These are phyloP conservation scores for Fusarium sp. DNA, from an alignment of 2,329 filamentous ascomycete genomes.

Conservation along the genomic window DNA sequence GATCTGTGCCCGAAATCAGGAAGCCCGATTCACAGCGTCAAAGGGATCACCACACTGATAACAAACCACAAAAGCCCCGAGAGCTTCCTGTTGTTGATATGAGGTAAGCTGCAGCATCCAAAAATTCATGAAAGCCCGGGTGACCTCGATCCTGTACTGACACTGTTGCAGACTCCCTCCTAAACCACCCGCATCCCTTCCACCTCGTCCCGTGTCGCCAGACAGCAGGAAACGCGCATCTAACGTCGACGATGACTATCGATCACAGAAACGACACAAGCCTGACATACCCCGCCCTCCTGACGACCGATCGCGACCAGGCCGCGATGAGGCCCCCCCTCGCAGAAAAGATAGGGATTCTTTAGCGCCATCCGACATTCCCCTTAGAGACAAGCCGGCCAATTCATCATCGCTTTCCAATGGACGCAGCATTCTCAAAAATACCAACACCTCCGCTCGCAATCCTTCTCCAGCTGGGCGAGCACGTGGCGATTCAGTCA, in stretches of 20 bases:
- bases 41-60: constrained; percentile 44
- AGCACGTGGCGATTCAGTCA: constrained; percentile 54
- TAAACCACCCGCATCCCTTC: constrained; percentile 51
- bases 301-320: constrained; percentile 48
- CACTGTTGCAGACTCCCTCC: constrained; percentile 47
- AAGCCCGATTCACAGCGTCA: constrained; percentile 41
- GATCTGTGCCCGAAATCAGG: constrained; percentile 33
- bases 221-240: constrained; percentile 60
- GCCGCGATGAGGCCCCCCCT: constrained; percentile 50
- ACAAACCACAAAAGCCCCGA: constrained; percentile 47
- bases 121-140: neutral
- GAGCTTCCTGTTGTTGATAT: constrained; percentile 46
- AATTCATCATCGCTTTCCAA: constrained; percentile 50
- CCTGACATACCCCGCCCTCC: constrained; percentile 50
- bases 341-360: constrained; percentile 48
- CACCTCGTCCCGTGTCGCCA: constrained; percentile 54
- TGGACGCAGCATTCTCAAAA: constrained; percentile 51
- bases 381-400: constrained; percentile 44
- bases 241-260: constrained; percentile 57
- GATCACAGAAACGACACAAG: constrained; percentile 60
- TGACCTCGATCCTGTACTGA: constrained; percentile 27
- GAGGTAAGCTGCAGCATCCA: constrained; percentile 39
- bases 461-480: constrained; percentile 53
- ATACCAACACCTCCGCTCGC: constrained; percentile 37
- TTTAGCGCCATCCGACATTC: constrained; percentile 45